These are phyloP conservation scores for Chaetomium globosum DNA, from an alignment of 2,329 filamentous ascomycete species.

Conservation along the genomic window DNA sequence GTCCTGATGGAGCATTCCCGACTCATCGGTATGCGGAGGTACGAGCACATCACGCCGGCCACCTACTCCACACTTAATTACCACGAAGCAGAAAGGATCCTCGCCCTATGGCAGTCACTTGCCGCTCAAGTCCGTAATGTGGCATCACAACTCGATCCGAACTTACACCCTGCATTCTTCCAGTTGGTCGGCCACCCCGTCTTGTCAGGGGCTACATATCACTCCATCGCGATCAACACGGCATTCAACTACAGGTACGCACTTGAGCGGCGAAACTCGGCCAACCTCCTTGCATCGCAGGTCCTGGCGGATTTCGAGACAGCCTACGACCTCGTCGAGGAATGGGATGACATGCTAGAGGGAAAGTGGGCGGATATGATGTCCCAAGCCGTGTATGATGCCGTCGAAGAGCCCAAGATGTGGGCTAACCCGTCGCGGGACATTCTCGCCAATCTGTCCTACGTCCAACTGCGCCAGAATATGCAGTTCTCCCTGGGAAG, in stretches of 20 bases:
- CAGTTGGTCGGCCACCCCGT: constrained; percentile 6
- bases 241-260: constrained; percentile 8
- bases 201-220: neutral
- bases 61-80: constrained; percentile 1
- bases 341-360: neutral
- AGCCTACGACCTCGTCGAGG: neutral
- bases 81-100: neutral
- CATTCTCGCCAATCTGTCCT: neutral
- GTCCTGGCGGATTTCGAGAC: neutral
- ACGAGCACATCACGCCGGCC: neutral
- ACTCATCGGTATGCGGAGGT: constrained; percentile 6
- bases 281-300: constrained; percentile 2
- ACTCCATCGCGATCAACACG: neutral
- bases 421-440: constrained; percentile 6
- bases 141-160: neutral
- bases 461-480: constrained; percentile 7
- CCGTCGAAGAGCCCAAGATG: constrained; percentile 3
- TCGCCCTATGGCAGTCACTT: neutral
- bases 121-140: neutral
- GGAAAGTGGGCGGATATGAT: constrained; percentile 12
- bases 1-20: constrained; percentile 5
- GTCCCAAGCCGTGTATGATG: constrained; percentile 4
- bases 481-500: constrained; percentile 6
- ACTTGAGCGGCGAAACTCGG: constrained; percentile 9
- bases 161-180: neutral